Percentiles rank a stretch among this genome's conserved stretches.
phyloP scores from a whole-genome alignment of 1,284 basidiomycete genomes.

The Phylloboletellus chloephorus region DNA sequence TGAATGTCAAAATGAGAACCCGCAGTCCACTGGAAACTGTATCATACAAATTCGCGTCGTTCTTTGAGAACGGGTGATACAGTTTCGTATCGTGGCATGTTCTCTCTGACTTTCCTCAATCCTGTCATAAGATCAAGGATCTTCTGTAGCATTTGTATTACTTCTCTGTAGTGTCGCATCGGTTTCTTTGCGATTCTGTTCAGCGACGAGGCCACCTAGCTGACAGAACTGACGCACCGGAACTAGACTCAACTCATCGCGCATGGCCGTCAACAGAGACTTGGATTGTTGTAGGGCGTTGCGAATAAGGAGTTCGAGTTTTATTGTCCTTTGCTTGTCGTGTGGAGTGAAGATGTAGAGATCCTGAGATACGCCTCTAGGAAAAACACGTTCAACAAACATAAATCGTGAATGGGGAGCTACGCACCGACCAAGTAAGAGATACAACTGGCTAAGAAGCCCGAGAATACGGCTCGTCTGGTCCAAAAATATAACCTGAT shows the following conservation, averaged over 20 bases:
- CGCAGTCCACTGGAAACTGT: neutral
- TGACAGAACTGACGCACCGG: slow-evolving; percentile 38
- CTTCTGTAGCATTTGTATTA: slow-evolving; percentile 38
- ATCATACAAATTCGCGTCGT: slow-evolving; percentile 41
- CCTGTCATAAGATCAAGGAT: slow-evolving; percentile 44
- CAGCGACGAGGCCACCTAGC: neutral
- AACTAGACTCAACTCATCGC: slow-evolving; percentile 45
- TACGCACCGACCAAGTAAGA: slow-evolving; percentile 42
- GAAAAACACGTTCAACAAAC: slow-evolving; percentile 1
- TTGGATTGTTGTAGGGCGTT: slow-evolving; percentile 38
- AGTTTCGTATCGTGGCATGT: slow-evolving; percentile 44
- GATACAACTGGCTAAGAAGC: slow-evolving; percentile 41
- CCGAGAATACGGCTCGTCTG: slow-evolving; percentile 39
- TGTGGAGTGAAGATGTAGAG: slow-evolving; percentile 28
- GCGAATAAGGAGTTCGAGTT: slow-evolving; percentile 42
- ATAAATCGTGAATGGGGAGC: neutral
- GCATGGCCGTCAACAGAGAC: slow-evolving; percentile 40
- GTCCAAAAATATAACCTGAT: slow-evolving; percentile 42
- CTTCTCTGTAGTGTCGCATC: slow-evolving; percentile 40
- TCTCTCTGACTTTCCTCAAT: slow-evolving; percentile 44
- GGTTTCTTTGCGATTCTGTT: slow-evolving; percentile 39
- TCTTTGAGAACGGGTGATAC: slow-evolving; percentile 40
- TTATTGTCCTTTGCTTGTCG: slow-evolving; percentile 36
- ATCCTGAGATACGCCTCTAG: slow-evolving; percentile 39
- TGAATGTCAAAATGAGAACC: neutral